These are phyloP conservation scores for Penicillium taxi DNA, from an alignment of 495 filamentous ascomycete species.

Conservation along the genomic window DNA sequence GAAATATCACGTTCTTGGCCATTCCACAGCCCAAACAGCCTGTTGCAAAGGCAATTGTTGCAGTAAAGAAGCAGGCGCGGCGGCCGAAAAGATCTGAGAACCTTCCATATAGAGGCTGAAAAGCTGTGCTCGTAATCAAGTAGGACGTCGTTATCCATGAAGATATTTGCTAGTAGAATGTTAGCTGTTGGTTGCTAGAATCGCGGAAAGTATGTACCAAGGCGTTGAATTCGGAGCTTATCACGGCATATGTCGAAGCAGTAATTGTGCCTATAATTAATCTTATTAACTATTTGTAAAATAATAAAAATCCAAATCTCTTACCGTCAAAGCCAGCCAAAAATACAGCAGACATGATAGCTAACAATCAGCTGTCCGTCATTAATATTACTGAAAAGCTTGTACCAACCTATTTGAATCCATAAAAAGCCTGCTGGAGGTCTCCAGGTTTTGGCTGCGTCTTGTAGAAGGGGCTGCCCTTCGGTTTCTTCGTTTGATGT, in stretches of 20 bases:
- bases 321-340: slow-evolving; percentile 58
- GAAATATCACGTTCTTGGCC: slow-evolving; percentile 46
- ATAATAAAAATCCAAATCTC: too few relatives aligned
- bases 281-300: too few relatives aligned
- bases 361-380: slow-evolving; percentile 13
- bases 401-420: slow-evolving; percentile 37
- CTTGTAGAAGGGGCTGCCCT: slow-evolving; percentile 33
- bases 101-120: slow-evolving; percentile 47
- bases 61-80: slow-evolving; percentile 33
- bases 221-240: slow-evolving; percentile 62
- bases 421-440: slow-evolving; percentile 35
- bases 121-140: slow-evolving; percentile 52
- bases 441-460: slow-evolving; percentile 21
- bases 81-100: slow-evolving; percentile 41
- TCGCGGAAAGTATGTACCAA: too few relatives aligned
- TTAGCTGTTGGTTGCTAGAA: too few relatives aligned
- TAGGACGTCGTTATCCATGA: slow-evolving; percentile 63
- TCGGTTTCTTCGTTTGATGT: slow-evolving; percentile 24
- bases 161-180: too few relatives aligned
- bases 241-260: slow-evolving; percentile 56
- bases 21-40: slow-evolving; percentile 43
- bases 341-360: slow-evolving; percentile 60
- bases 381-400: not conserved
- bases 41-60: slow-evolving; percentile 36
- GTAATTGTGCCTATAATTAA: too few relatives aligned